A percentile compares a stretch with the other conserved stretches of the same genome.
phyloP scores from a whole-genome alignment of 2,329 filamentous ascomycete genomes.

The Mollisiaceae sp. region DNA sequence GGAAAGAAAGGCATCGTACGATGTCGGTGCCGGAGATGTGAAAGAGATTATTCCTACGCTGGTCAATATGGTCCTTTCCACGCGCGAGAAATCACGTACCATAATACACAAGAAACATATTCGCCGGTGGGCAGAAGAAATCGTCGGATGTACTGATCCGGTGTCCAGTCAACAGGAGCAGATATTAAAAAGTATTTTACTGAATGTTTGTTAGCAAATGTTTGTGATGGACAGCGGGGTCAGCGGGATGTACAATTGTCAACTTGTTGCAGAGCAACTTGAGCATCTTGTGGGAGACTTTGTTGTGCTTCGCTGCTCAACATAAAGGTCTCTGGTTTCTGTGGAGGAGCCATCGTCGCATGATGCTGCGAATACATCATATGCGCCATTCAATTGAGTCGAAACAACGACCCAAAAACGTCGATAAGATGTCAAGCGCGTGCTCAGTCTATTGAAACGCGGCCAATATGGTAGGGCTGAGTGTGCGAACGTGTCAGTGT shows the following conservation, averaged over 20 bases:
- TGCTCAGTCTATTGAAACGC: conserved; percentile 38
- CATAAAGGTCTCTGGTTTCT: conserved; percentile 99
- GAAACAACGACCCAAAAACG: conserved; percentile 35
- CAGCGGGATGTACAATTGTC: conserved; percentile 79
- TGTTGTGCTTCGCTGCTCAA: conserved; percentile 96
- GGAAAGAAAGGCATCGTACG: conserved; percentile 94
- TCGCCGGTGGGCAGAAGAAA: conserved; percentile 96
- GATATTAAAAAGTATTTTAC: conserved; percentile 99
- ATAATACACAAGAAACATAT: conserved; percentile 98
- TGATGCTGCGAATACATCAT: conserved; percentile 79
- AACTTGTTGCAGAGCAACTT: conserved; percentile 96
- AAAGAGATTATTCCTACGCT: conserved; percentile 89
- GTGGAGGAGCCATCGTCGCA: conserved; percentile 85
- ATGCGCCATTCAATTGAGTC: conserved; percentile 43
- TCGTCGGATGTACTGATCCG: conserved; percentile 93
- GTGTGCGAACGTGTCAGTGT: conserved; percentile 20
- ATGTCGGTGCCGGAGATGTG: conserved; percentile 99
- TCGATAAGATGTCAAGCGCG: conserved; percentile 31
- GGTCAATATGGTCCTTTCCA: conserved; percentile 37
- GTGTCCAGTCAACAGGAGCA: conserved; percentile 95
- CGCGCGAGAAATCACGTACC: conserved; percentile 54
- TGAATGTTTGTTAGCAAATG: conserved; percentile 46
- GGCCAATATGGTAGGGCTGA: conserved; percentile 33
- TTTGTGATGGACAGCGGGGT: conserved; percentile 6
- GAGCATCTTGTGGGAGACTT: conserved; percentile 92